Percentiles rank a stretch among this genome's conserved stretches.
Evolutionary conservation across 345 rosid genomes (phyloP).

Genomic region (Populus simonii): DNA sequence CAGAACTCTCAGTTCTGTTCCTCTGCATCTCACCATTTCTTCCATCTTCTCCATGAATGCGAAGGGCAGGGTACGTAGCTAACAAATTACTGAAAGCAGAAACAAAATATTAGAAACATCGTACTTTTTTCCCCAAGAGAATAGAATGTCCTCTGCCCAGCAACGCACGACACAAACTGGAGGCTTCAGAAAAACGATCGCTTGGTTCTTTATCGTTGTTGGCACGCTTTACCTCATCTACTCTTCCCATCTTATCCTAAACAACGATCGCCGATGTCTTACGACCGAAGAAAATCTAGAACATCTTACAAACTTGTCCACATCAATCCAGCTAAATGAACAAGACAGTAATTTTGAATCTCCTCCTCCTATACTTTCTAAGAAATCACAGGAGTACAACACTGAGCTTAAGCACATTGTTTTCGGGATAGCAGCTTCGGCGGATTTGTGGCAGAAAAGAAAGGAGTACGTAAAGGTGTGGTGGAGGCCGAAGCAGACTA

Average conservation of each 20-base stretch:
- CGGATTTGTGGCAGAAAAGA: slow-evolving; percentile 62
- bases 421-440: slow-evolving; percentile 73
- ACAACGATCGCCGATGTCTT: slow-evolving; percentile 27
- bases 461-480: slow-evolving; percentile 77
- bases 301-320: slow-evolving; percentile 27
- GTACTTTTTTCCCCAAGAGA: neutral
- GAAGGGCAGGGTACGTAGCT: neutral
- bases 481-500: slow-evolving; percentile 69
- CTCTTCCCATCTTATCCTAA: slow-evolving; percentile 45
- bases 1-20: no score
- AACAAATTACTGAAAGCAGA: neutral
- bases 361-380: slow-evolving; percentile 14
- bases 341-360: slow-evolving; percentile 14
- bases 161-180: slow-evolving; percentile 25
- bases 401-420: slow-evolving; percentile 63
- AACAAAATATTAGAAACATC: no score
- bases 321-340: slow-evolving; percentile 8
- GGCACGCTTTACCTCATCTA: slow-evolving; percentile 47
- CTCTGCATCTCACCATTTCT: no score
- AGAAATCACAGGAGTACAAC: slow-evolving; percentile 22
- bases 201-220: slow-evolving; percentile 49
- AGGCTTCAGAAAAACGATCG: slow-evolving; percentile 31
- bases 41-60: slow-evolving; percentile 3
- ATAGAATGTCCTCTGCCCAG: slow-evolving; percentile 17
- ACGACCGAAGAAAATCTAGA: slow-evolving; percentile 25